These are phyloP conservation scores for Spatholobus suberectus DNA, from an alignment of 306 rosid species.

Conservation along the genomic window DNA sequence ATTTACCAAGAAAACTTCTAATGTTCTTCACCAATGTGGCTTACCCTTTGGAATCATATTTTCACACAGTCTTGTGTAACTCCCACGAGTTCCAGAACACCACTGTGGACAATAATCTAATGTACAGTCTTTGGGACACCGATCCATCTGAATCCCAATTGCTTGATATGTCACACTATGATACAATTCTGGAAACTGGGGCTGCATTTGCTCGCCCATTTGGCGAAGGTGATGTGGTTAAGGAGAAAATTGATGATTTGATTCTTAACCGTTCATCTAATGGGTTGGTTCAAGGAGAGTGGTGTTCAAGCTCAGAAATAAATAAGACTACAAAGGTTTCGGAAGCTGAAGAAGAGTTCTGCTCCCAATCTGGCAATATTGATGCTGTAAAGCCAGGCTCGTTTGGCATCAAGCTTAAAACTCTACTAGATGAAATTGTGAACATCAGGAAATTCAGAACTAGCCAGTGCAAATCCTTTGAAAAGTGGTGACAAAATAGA, in stretches of 20 bases:
- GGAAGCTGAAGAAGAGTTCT: constrained; percentile 39
- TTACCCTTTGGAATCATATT: constrained; percentile 71
- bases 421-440: constrained; percentile 42
- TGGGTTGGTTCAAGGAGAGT: constrained; percentile 62
- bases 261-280: constrained; percentile 47
- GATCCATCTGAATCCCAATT: constrained; percentile 50
- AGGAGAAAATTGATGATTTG: constrained; percentile 59
- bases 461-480: constrained; percentile 51
- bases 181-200: constrained; percentile 49
- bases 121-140: constrained; percentile 57
- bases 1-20: constrained; percentile 67
- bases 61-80: constrained; percentile 78
- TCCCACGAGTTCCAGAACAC: constrained; percentile 60
- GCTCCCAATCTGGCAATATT: constrained; percentile 47
- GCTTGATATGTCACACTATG: constrained; percentile 59
- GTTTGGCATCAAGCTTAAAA: constrained; percentile 49
- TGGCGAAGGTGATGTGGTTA: constrained; percentile 48
- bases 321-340: constrained; percentile 31
- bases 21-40: constrained; percentile 74
- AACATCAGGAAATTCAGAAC: constrained; percentile 37
- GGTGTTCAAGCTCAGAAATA: constrained; percentile 55
- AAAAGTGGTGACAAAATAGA: constrained; percentile 24
- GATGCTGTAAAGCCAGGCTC: constrained; percentile 59
- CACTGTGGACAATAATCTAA: constrained; percentile 50
- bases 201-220: constrained; percentile 74